Base-by-base conservation (phyloP, 208 protist species). In the Crithidia acanthocephali region DNA sequence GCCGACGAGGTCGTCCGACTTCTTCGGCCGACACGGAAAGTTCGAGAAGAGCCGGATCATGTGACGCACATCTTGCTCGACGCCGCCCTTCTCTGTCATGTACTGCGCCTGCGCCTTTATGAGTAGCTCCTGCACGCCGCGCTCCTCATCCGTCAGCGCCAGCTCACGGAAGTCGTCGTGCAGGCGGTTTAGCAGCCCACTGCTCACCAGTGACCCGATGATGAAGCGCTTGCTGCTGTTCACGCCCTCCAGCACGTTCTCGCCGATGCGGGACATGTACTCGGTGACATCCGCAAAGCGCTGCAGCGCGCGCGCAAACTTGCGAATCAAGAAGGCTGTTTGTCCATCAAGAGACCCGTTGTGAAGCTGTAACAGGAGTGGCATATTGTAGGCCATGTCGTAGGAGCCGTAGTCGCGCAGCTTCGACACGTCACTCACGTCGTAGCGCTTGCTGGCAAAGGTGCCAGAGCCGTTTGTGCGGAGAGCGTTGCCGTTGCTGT, bases 201-300 rank as follows among this genome's bases (percentile, higher is more conserved):
- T 74, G 32, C 82, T 84, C 16, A 87, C 82, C 2, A 87, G 66
- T 4, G 82, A 83, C 44, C 82, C 82, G 52, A 87, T 84, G 28
- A 87, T 84, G 60, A 87, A 87, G 59, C 82, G 82, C 55, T 82
- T 84, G 72, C 82, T 87, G 62, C 82, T 87, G 79, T 87, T 87
- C 1, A 87, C 71, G 25, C 82, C 82, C 20, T 75, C 79, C 23
- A 87, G 52, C 37, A 87, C 79, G 40, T 84, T 87, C 69, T 87
- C 78, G 30, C 82, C 79, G 5, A 87, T 75, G 23, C 74, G 79
- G 5, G 82, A 74, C 66, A 84, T 68, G 68, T 67, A 74, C 35
- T 83, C 75, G 5, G 71, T 81, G 47, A 87, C 79, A 27, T 61
- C 44, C 11, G 65, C 61, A 44, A 79, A 79, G 1, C 82, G 82